These are phyloP conservation scores for Syzygium aromaticum DNA, from an alignment of 345 rosid species.

Conservation along the genomic window DNA sequence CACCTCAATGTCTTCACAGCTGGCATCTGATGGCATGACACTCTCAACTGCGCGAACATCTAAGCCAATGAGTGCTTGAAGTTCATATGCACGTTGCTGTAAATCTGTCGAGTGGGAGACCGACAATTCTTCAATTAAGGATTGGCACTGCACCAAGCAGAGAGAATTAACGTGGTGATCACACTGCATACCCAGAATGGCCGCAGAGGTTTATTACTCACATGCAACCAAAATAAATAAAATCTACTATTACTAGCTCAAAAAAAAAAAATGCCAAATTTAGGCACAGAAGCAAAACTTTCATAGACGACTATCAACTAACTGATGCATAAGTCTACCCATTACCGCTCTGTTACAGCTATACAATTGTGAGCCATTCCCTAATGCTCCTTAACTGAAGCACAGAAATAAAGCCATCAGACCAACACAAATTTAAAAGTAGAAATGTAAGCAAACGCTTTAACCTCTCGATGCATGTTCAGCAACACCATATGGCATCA, in stretches of 20 bases:
- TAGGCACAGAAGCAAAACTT: neutral
- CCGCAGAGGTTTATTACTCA: neutral
- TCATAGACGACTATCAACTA: neutral
- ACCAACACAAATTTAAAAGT: neutral
- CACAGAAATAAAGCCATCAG: neutral
- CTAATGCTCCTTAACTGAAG: neutral
- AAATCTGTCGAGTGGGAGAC: slow-evolving; percentile 96
- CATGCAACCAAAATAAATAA: neutral
- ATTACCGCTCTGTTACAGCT: neutral
- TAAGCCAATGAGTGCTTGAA: slow-evolving; percentile 61
- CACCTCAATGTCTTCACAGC: slow-evolving; percentile 97
- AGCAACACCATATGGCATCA: neutral
- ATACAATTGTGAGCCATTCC: neutral
- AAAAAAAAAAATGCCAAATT: neutral
- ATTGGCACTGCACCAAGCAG: slow-evolving; percentile 65
- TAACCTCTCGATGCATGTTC: neutral
- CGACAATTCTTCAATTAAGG: slow-evolving; percentile 75
- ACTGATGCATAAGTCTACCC: neutral
- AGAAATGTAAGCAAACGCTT: neutral
- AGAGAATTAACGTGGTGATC: neutral
- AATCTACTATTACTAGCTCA: neutral
- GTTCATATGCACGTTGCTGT: slow-evolving; percentile 99
- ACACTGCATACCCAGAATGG: neutral
- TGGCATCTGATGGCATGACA: slow-evolving; percentile 81
- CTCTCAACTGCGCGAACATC: slow-evolving; percentile 58